These are phyloP conservation scores for Eurotiales sp. DNA, from an alignment of 2,329 filamentous ascomycete species.

Conservation along the genomic window DNA sequence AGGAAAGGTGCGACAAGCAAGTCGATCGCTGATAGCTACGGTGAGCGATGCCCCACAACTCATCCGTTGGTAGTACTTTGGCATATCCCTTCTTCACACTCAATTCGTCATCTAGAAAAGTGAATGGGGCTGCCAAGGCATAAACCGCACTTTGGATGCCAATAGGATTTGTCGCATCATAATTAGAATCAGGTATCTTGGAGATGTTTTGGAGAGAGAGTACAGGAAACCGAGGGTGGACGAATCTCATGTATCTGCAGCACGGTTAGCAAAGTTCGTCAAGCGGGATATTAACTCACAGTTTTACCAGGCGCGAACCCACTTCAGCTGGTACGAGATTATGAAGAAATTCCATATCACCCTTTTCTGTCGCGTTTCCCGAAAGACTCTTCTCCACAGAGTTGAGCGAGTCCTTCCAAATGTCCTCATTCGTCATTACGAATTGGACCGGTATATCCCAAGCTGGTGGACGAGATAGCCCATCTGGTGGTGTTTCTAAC, in stretches of 20 bases:
- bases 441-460: background rate
- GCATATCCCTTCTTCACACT: slow-evolving; percentile 1
- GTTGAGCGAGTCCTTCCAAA: slow-evolving; percentile 1
- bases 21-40: background rate
- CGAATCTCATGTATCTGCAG: slow-evolving; percentile 2
- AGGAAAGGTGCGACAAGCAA: slow-evolving; percentile 1
- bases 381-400: background rate
- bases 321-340: slow-evolving; percentile 2
- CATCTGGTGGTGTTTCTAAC: background rate
- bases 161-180: background rate
- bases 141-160: slow-evolving; percentile 1
- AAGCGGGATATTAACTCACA: background rate
- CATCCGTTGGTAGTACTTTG: background rate
- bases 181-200: background rate
- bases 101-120: slow-evolving; percentile 1
- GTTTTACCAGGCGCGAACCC: background rate
- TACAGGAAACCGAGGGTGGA: slow-evolving; percentile 6
- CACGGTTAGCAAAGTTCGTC: background rate
- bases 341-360: background rate
- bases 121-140: background rate
- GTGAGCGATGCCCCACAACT: slow-evolving; percentile 1
- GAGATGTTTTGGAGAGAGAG: slow-evolving; percentile 1
- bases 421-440: slow-evolving; percentile 6
- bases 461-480: background rate
- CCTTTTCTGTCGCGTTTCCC: background rate